Evolutionary conservation across 2,329 filamentous ascomycete species (phyloP).

Genomic region (Scedosporium apiospermum): DNA sequence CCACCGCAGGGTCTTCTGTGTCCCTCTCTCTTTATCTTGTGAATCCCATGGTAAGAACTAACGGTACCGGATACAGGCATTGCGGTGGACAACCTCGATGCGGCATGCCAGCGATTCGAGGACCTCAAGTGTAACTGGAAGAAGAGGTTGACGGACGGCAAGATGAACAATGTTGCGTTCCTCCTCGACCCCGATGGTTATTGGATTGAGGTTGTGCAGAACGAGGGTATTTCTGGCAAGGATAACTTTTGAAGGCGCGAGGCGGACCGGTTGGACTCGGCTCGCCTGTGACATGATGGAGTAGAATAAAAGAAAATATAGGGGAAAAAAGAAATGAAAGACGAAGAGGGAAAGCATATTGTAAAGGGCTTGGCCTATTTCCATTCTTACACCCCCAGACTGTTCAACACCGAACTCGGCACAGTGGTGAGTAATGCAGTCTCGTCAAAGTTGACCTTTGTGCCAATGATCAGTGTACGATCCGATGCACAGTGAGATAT

Average conservation of each 20-base stretch:
- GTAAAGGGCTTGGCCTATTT: too few relatives aligned
- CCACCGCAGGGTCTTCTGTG: not conserved
- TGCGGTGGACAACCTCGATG: slow-evolving; percentile 78
- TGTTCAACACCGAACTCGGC: too few relatives aligned
- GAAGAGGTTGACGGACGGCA: slow-evolving; percentile 85
- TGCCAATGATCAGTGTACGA: not conserved
- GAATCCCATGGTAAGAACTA: slow-evolving; percentile 8
- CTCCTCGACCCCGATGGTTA: slow-evolving; percentile 81
- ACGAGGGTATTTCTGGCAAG: slow-evolving; percentile 53
- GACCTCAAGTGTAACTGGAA: slow-evolving; percentile 78
- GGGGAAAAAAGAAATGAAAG: not conserved
- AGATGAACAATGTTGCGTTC: slow-evolving; percentile 92
- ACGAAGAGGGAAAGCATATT: not conserved
- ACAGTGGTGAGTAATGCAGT: not conserved
- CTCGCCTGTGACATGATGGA: not conserved
- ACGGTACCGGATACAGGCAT: slow-evolving; percentile 42
- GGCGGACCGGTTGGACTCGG: not conserved
- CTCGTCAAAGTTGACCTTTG: not conserved
- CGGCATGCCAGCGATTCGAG: slow-evolving; percentile 81
- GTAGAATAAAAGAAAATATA: not conserved
- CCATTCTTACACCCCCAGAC: too few relatives aligned
- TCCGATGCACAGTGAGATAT: not conserved
- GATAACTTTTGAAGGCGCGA: slow-evolving; percentile 35
- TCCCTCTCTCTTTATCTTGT: not conserved
- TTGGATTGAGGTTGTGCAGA: slow-evolving; percentile 75